These are phyloP conservation scores for Kandelia obovata DNA, from an alignment of 345 rosid species.

Conservation along the genomic window DNA sequence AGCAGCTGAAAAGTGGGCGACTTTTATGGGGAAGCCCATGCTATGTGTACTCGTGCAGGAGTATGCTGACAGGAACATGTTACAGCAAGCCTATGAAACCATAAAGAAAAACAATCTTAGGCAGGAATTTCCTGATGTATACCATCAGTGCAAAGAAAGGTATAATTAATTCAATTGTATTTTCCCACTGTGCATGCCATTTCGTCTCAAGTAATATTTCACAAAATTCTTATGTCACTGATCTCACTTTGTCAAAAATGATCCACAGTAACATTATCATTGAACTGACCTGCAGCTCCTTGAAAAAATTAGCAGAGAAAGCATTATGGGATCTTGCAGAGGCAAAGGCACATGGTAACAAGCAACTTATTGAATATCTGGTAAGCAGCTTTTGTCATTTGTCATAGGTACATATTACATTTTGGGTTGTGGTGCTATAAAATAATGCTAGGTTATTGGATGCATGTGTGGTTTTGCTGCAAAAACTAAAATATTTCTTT, in stretches of 20 bases:
- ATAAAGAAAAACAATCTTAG: constrained; percentile 72
- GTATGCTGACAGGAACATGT: constrained; percentile 67
- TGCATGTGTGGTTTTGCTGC: not conserved
- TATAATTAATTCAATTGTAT: constrained; percentile 19
- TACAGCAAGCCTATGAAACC: constrained; percentile 61
- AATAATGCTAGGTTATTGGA: not conserved
- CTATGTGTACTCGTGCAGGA: constrained; percentile 61
- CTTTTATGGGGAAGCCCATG: constrained; percentile 81
- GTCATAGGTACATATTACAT: not conserved
- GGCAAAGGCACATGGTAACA: constrained; percentile 61
- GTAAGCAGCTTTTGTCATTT: constrained; percentile 32
- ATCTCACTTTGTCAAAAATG: not conserved
- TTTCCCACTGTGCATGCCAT: not conserved
- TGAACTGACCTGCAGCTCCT: constrained; percentile 41
- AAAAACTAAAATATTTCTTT: not conserved
- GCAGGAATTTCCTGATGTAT: constrained; percentile 66
- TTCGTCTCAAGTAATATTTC: constrained; percentile 4
- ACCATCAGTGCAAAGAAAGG: constrained; percentile 80
- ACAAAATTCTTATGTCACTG: not conserved
- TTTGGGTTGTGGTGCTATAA: not conserved
- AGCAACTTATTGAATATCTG: constrained; percentile 68
- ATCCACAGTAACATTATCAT: constrained; percentile 2
- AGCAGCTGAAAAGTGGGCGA: constrained; percentile 97
- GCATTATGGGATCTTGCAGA: constrained; percentile 97
- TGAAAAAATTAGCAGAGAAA: constrained; percentile 81